Percentiles rank a stretch among this genome's conserved stretches.
Evolutionary conservation across 2,329 filamentous ascomycete genomes (phyloP).

Genomic region (Phyllosticta capitalensis): DNA sequence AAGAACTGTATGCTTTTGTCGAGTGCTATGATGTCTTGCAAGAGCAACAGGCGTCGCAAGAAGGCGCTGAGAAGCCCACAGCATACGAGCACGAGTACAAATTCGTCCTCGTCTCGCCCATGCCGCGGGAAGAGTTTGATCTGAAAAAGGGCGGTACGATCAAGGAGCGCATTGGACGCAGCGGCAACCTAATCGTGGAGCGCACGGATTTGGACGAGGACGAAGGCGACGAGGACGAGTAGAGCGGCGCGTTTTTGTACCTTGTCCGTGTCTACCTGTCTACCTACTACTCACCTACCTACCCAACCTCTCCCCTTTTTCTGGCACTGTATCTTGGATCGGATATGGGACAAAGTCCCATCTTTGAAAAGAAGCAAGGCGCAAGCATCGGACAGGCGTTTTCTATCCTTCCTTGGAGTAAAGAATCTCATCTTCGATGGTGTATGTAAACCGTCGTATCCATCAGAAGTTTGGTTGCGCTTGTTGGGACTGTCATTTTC

Average conservation of each 20-base stretch:
- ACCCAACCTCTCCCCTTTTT: neutral
- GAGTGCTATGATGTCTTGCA: constrained; percentile 70
- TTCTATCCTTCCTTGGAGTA: neutral
- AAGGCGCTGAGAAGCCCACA: constrained; percentile 43
- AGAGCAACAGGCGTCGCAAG: constrained; percentile 8
- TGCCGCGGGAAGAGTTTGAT: constrained; percentile 76
- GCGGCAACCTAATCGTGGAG: constrained; percentile 86
- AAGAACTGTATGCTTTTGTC: constrained; percentile 92
- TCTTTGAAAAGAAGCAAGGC: neutral
- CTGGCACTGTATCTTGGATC: neutral
- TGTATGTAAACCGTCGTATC: neutral
- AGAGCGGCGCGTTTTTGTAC: neutral
- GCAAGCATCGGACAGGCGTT: neutral
- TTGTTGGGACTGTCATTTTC: neutral
- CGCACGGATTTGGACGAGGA: constrained; percentile 48
- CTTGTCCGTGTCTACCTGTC: neutral
- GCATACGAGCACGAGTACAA: constrained; percentile 70
- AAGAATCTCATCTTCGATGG: neutral
- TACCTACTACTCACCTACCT: neutral
- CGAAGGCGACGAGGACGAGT: constrained; percentile 17
- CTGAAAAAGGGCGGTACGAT: constrained; percentile 57
- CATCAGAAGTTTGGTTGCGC: neutral
- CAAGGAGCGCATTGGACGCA: constrained; percentile 64
- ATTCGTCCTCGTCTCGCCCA: constrained; percentile 77
- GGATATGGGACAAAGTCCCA: neutral